Percentiles rank a stretch among this genome's conserved stretches.
Evolutionary conservation across 257 asterid genomes (phyloP).

Genomic region (Rubia yunnanensis): DNA sequence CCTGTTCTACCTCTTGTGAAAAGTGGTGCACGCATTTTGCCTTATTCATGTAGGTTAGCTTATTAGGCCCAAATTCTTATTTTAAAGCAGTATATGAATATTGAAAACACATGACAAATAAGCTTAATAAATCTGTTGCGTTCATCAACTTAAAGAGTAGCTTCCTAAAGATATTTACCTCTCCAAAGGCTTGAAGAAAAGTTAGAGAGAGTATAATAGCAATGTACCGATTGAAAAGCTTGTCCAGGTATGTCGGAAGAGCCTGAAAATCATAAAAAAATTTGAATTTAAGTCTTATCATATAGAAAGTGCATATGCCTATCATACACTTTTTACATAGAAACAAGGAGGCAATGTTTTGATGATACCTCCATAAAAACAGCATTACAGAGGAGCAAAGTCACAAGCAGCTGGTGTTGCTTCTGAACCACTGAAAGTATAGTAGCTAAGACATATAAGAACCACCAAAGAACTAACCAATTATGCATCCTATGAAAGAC

Average conservation of each 20-base stretch:
- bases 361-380: constrained; percentile 76
- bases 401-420: constrained; percentile 97
- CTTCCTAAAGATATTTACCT: constrained; percentile 37
- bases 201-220: constrained; percentile 93
- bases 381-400: constrained; percentile 89
- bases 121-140: neutral
- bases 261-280: constrained; percentile 54
- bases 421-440: constrained; percentile 91
- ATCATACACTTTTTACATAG: neutral
- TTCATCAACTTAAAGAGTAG: neutral
- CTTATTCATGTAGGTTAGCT: too few relatives aligned
- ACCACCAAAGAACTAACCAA: constrained; percentile 12
- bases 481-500: neutral
- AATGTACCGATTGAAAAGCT: constrained; percentile 76
- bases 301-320: neutral
- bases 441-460: constrained; percentile 44
- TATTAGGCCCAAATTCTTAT: too few relatives aligned
- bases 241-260: constrained; percentile 88
- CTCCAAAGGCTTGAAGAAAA: constrained; percentile 85
- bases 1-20: too few relatives aligned
- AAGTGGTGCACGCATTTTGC: too few relatives aligned
- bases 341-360: neutral
- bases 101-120: neutral
- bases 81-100: too few relatives aligned
- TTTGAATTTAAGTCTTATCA: neutral